Base-by-base conservation (phyloP, 495 filamentous ascomycete genomes). In the Melanomma pulvis-pyrius region DNA sequence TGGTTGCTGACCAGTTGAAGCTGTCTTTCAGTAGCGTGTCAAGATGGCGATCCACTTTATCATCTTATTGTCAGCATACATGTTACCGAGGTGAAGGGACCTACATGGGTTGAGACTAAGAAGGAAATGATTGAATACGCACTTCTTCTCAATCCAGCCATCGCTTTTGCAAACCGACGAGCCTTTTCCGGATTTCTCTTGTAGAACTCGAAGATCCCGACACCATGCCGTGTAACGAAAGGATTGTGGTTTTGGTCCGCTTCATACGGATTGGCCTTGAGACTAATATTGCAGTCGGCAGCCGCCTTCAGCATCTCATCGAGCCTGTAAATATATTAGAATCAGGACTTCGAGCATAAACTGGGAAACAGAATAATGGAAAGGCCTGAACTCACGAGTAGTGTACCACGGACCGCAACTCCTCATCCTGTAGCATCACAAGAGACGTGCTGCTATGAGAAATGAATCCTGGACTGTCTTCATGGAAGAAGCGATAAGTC, bases 261-360 rank as follows among this genome's bases (percentile, higher is more conserved):
- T n/a, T n/a, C n/a, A n/a, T n/a, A n/a, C 7, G 73, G 69, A 15
- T 13, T 29, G 19, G 26, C 29, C 1, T 51, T 19, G 13, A 77
- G 17, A 25, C 26, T 26, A 24, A 24, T 32, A 9, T 41, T 32
- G 12, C 48, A 24, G n/a, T 72, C 67, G 9, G 74, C 57, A 44
- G 74, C 64, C 0, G 75, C 74, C 48, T 69, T 57, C 30, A 76
- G 61, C 63, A 76, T 73, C 26, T 78, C 75, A 59, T 76, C 75
- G 12, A 78, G 34, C 49, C 59, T 29, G n/a, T n/a, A n/a, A n/a
- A n/a, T n/a, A n/a, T n/a, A n/a, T n/a, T n/a, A n/a, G n/a, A n/a
- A n/a, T n/a, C n/a, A n/a, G n/a, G n/a, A n/a, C n/a, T n/a, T n/a
- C n/a, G n/a, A n/a, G n/a, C n/a, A n/a, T n/a, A n/a, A n/a, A n/a